Conservation (phyloP, 139 green algal genomes). For the Chlamydomonas incerta region DNA sequence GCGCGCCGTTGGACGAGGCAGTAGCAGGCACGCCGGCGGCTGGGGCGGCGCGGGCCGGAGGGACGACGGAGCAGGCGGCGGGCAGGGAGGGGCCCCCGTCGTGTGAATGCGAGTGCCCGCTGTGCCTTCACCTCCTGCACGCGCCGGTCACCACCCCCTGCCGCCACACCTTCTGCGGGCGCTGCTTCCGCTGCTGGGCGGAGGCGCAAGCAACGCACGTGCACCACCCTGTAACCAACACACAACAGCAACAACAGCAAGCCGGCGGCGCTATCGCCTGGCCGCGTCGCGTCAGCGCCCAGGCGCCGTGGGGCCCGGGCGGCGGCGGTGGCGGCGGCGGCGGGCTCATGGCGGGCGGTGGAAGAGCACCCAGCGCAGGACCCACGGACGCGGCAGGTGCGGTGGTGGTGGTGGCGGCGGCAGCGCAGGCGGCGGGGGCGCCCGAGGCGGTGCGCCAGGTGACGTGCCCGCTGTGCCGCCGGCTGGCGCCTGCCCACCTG, state of each 20-base stretch:
- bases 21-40: no score
- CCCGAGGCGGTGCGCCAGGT: not conserved
- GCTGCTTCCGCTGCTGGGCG: slow-evolving; percentile 28
- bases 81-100: no score
- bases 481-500: not conserved
- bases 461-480: slow-evolving; percentile 22
- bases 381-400: no score
- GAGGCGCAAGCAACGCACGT: not conserved
- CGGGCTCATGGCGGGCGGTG: not conserved
- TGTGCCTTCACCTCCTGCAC: slow-evolving; percentile 35
- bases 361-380: not conserved
- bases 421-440: not conserved
- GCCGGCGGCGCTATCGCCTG: no score
- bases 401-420: not conserved
- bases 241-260: no score
- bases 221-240: no score
- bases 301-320: not conserved
- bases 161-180: slow-evolving; percentile 28
- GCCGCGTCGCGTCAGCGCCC: not conserved
- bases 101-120: slow-evolving; percentile 26
- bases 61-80: not conserved
- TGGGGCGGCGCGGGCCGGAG: not conserved
- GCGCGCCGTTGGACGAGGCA: no score
- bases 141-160: slow-evolving; percentile 7
- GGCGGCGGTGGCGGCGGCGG: not conserved